Conservation (phyloP, 345 rosid species). For the Aquilaria yunnanensis region DNA sequence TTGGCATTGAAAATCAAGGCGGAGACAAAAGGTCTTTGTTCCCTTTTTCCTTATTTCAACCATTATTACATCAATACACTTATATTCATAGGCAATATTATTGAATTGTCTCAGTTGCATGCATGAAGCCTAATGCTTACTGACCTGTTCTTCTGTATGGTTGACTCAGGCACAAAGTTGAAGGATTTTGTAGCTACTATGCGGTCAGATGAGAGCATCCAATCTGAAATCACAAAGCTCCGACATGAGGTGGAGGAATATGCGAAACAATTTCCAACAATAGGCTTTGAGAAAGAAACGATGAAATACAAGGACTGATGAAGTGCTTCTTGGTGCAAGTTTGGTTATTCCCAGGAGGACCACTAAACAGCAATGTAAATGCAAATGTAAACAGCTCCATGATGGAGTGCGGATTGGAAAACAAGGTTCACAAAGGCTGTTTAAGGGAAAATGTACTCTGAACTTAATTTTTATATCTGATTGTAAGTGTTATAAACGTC, state of each 20-base stretch:
- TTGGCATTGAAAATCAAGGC: conserved; percentile 79
- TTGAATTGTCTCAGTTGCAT: no score
- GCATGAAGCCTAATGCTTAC: conserved; percentile 1
- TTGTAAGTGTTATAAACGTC: no score
- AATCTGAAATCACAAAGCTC: conserved; percentile 63
- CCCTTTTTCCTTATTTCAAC: background rate
- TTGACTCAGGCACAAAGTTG: conserved; percentile 63
- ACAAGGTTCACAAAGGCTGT: no score
- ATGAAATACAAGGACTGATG: conserved; percentile 73
- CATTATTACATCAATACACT: background rate
- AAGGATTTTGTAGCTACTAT: conserved; percentile 77
- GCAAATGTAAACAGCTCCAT: no score
- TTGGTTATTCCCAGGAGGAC: conserved; percentile 6
- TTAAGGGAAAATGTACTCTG: no score
- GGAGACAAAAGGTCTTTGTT: conserved; percentile 48
- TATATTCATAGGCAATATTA: background rate
- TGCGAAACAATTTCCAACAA: conserved; percentile 81
- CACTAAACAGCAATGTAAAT: no score
- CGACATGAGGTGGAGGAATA: conserved; percentile 64
- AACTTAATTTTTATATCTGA: no score
- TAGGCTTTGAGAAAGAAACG: conserved; percentile 88
- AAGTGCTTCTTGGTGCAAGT: conserved; percentile 16
- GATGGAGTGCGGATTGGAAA: no score
- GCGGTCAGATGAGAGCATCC: conserved; percentile 45
- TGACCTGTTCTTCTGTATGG: background rate